Base-by-base conservation (phyloP, 306 rosid genomes). In the Acacia melanoxylon region DNA sequence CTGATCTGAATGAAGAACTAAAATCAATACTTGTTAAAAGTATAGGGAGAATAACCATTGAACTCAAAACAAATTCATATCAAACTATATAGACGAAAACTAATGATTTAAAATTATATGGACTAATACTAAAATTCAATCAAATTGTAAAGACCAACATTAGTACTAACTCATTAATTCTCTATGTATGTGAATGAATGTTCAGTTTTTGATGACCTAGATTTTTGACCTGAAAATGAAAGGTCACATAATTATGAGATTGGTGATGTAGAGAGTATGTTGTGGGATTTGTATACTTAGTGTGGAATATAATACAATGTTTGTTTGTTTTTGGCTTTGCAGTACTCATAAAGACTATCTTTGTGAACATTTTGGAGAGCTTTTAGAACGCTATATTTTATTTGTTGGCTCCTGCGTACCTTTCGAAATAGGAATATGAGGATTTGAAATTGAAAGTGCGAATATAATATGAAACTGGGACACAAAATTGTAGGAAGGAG, bases 201-300 rank as follows among this genome's bases (percentile, higher is more conserved):
- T 41, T 65, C 52, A 29, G 46, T 56, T 51, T 68, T 78, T 76
- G 59, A 35, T 54, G 81, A 73, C 46, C 45, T 40, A 24, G 15
- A 61, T 83, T 59, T 54, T 29, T 29, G 41, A 17, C 82, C 14
- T 51, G 17, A 69, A 71, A 75, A 74, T 11, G 10, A 73, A 54
- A 42, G 10, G 0, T 41, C 15, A 41, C 20, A 52, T 71, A 49
- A 68, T 79, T 78, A 8, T 69, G 69, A 35, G 61, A 48, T 48
- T 48, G 17, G 54, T 48, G 19, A 37, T 31, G 74, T 78, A 33
- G 35, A 33, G 35, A 33, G 35, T 33, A 33, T 33, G 35, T 33
- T 4, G 35, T 33, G 35, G 5, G 35, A 33, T 72, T 62, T 29
- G 17, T 62, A 25, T 49, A 71, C 10, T 51, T 78, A 78, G 27